A percentile compares a stretch with the other conserved stretches of the same genome.
phyloP scores from a whole-genome alignment of 805 yeast species.

The Brettanomyces bruxellensis region DNA sequence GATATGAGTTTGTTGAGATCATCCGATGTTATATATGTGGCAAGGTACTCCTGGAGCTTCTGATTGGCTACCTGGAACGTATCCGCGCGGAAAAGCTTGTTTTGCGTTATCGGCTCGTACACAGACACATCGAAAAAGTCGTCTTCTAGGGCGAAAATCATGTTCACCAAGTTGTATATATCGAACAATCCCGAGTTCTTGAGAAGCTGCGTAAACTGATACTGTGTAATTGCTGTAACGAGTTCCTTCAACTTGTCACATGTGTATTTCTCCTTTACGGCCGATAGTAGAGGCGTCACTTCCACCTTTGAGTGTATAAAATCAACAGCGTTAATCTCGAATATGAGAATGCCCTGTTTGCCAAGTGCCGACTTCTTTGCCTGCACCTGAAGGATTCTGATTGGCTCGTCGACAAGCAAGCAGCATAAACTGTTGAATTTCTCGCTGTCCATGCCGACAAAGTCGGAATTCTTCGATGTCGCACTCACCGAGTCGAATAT shows the following conservation, averaged over 20 bases:
- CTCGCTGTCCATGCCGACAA: constrained; percentile 32
- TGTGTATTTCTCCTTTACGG: constrained; percentile 27
- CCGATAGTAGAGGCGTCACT: constrained; percentile 32
- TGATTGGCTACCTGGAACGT: constrained; percentile 34
- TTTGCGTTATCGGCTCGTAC: constrained; percentile 58
- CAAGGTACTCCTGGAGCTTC: constrained; percentile 42
- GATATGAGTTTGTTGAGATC: constrained; percentile 50
- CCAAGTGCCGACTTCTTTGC: constrained; percentile 17
- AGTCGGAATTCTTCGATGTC: constrained; percentile 20
- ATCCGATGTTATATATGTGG: constrained; percentile 52
- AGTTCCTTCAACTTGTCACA: constrained; percentile 26
- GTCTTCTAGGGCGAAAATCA: constrained; percentile 61
- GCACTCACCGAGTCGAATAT: constrained; percentile 36
- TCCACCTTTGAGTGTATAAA: constrained; percentile 45
- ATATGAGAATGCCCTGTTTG: constrained; percentile 29
- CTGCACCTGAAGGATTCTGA: constrained; percentile 25
- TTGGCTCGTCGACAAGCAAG: constrained; percentile 39
- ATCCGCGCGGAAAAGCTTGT: constrained; percentile 41
- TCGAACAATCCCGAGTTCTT: constrained; percentile 46
- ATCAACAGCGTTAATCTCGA: constrained; percentile 53
- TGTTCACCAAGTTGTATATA: constrained; percentile 53
- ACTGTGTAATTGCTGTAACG: constrained; percentile 30
- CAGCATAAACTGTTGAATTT: constrained; percentile 29
- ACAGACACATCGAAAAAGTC: constrained; percentile 51
- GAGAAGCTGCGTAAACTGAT: constrained; percentile 41